phyloP scores from a whole-genome alignment of 1,284 basidiomycete species.

The Ceratobasidium papillatum region DNA sequence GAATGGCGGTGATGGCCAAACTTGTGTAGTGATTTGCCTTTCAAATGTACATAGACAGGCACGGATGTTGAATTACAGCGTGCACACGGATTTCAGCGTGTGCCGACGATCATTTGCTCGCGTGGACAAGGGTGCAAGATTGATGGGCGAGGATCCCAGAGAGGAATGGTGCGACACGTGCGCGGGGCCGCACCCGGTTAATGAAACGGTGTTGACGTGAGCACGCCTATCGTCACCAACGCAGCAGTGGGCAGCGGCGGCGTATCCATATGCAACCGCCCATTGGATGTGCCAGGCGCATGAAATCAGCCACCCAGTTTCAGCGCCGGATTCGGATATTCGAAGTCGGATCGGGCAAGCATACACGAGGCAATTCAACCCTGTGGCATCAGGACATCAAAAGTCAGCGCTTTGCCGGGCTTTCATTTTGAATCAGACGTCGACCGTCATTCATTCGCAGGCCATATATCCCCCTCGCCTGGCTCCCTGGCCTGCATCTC shows the following conservation, averaged over 20 bases:
- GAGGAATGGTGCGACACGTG: constrained; percentile 14
- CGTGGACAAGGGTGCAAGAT: neutral
- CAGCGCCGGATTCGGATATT: neutral
- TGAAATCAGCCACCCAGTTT: neutral
- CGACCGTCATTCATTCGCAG: constrained; percentile 26
- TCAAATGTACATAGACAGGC: constrained; percentile 11
- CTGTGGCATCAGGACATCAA: constrained; percentile 14
- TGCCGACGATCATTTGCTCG: constrained; percentile 13
- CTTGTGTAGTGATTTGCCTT: constrained; percentile 9
- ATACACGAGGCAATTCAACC: neutral
- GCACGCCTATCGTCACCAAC: neutral
- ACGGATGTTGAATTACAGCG: neutral
- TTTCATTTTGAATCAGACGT: constrained; percentile 32
- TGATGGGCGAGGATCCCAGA: neutral
- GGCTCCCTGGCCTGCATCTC: neutral
- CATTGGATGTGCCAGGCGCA: neutral
- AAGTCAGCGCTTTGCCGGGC: neutral
- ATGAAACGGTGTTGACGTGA: neutral
- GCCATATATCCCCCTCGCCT: constrained; percentile 1
- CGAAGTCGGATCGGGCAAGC: neutral
- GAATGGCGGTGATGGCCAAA: constrained; percentile 33
- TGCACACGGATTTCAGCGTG: neutral
- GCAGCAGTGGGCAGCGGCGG: neutral
- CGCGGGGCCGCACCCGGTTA: neutral
- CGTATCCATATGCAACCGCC: neutral